Percentiles rank a stretch among this genome's conserved stretches.
Evolutionary conservation across 306 rosid species (phyloP).

Genomic region (Rubus idaeus): DNA sequence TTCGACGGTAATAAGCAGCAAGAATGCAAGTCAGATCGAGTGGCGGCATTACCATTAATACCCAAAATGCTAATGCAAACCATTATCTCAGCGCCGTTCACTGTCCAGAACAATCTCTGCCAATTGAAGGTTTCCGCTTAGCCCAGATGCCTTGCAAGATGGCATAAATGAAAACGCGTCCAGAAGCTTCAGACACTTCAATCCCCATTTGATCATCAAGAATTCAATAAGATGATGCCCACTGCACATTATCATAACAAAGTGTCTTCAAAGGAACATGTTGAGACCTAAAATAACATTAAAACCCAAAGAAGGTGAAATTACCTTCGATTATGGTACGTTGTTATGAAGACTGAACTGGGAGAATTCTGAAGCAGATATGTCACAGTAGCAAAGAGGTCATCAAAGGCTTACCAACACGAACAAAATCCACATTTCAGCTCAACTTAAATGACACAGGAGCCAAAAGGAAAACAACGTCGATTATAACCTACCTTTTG

Average conservation of each 20-base stretch:
- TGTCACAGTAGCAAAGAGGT: conserved; percentile 78
- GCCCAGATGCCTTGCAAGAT: conserved; percentile 52
- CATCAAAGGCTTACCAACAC: conserved; percentile 61
- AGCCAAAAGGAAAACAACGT: not conserved
- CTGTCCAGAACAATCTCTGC: conserved; percentile 69
- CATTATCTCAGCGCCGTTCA: conserved; percentile 34
- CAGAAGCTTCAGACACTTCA: conserved; percentile 82
- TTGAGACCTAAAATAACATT: conserved; percentile 11
- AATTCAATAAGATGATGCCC: conserved; percentile 81
- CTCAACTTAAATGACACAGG: conserved; percentile 14
- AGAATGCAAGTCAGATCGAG: not conserved
- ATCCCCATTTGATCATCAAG: conserved; percentile 78
- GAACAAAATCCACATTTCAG: conserved; percentile 31
- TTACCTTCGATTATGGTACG: conserved; percentile 87
- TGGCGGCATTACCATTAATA: conserved; percentile 8
- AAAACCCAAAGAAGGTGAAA: conserved; percentile 17
- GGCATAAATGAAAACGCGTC: conserved; percentile 86
- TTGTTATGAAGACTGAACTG: conserved; percentile 64
- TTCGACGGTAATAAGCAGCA: not conserved
- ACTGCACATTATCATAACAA: conserved; percentile 33
- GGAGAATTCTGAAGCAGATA: conserved; percentile 69
- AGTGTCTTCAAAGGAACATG: not conserved
- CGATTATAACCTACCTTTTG: conserved; percentile 49
- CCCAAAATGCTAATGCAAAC: conserved; percentile 19
- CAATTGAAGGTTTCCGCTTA: conserved; percentile 85